These are phyloP conservation scores for Diaporthe sp. DNA, from an alignment of 2,329 filamentous ascomycete genomes.

Conservation along the genomic window DNA sequence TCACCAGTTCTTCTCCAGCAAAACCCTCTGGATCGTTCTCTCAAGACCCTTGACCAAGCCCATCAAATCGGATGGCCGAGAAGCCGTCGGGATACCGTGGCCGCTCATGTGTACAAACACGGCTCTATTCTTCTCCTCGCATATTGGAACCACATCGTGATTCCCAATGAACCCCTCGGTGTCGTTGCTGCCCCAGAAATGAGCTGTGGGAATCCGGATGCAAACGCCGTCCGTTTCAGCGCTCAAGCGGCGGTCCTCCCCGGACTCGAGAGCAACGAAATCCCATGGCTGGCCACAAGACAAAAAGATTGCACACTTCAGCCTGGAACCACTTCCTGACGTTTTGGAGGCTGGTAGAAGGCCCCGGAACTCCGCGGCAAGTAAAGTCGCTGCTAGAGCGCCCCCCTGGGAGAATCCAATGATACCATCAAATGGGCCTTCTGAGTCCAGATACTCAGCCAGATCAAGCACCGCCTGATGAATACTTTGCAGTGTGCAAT, in stretches of 20 bases:
- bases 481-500: neutral
- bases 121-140: neutral
- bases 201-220: neutral
- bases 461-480: neutral
- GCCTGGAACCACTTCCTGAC: neutral
- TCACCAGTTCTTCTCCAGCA: neutral
- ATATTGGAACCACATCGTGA: neutral
- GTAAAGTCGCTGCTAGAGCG: neutral
- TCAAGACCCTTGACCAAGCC: neutral
- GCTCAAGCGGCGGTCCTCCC: neutral
- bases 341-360: neutral
- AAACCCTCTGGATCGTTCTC: neutral
- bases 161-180: neutral
- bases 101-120: neutral
- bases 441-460: neutral
- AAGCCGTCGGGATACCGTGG: neutral
- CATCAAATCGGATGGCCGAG: neutral
- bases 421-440: neutral
- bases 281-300: constrained; percentile 1
- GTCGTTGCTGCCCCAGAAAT: neutral
- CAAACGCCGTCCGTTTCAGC: neutral
- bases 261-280: neutral
- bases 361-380: neutral
- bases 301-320: neutral
- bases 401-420: neutral